These are phyloP conservation scores for Ustilago sp. DNA, from an alignment of 1,284 basidiomycete genomes.

Conservation along the genomic window DNA sequence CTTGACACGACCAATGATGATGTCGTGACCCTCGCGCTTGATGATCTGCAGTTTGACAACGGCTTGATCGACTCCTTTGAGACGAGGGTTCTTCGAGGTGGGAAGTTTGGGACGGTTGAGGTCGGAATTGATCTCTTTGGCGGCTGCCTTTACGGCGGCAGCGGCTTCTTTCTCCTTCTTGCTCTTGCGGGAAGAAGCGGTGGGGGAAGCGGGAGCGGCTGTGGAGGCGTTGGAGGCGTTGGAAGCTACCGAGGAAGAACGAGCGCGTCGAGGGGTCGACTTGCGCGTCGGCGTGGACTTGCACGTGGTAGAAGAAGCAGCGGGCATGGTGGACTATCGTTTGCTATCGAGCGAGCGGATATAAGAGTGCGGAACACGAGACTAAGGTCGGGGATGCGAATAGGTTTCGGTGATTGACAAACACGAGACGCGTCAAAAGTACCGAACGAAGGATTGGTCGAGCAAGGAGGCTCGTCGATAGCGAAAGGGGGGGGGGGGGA, in stretches of 20 bases:
- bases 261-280: slow-evolving; percentile 62
- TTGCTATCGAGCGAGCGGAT: not conserved
- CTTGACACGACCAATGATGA: slow-evolving; percentile 91
- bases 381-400: not conserved
- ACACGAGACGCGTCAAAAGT: slow-evolving; percentile 19
- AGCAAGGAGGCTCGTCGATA: not conserved
- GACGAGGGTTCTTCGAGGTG: slow-evolving; percentile 59
- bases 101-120: slow-evolving; percentile 58
- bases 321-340: slow-evolving; percentile 33
- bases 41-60: slow-evolving; percentile 85
- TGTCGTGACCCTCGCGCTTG: slow-evolving; percentile 82
- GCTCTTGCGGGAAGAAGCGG: slow-evolving; percentile 46
- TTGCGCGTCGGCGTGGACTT: slow-evolving; percentile 52
- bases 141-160: slow-evolving; percentile 19
- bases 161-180: slow-evolving; percentile 41
- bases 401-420: not conserved
- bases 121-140: slow-evolving; percentile 35
- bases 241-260: slow-evolving; percentile 63
- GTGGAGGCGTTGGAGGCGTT: slow-evolving; percentile 35
- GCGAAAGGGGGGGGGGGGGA: not conserved
- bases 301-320: slow-evolving; percentile 40
- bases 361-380: slow-evolving; percentile 4
- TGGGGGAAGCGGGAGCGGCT: slow-evolving; percentile 39
- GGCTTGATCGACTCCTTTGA: slow-evolving; percentile 57
- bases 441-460: slow-evolving; percentile 2